These are phyloP conservation scores for Sporisorium graminicola DNA, from an alignment of 1,284 basidiomycete genomes.

Conservation along the genomic window DNA sequence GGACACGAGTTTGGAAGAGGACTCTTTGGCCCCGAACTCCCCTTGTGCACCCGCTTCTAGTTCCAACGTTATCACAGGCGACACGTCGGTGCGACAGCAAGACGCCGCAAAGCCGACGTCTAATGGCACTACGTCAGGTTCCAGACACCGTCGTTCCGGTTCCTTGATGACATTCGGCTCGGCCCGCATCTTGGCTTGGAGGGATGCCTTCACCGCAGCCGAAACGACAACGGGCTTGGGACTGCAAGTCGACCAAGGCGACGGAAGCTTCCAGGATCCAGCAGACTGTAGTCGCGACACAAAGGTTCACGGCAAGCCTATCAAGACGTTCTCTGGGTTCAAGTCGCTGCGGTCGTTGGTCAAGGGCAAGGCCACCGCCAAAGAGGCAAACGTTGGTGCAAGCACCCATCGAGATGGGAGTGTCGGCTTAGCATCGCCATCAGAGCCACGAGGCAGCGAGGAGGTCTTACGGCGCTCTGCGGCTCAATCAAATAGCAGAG, in stretches of 20 bases:
- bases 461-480: background rate
- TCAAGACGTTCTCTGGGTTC: slow-evolving; percentile 14
- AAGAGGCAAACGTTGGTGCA: background rate
- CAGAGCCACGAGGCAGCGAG: background rate
- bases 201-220: slow-evolving; percentile 10
- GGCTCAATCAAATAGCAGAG: slow-evolving; percentile 3
- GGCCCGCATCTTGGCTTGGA: slow-evolving; percentile 24
- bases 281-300: background rate
- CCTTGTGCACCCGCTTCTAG: background rate
- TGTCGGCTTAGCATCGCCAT: background rate
- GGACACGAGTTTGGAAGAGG: background rate
- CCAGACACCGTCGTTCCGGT: slow-evolving; percentile 33
- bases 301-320: background rate
- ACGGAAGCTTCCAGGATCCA: background rate
- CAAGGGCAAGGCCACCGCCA: background rate
- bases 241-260: slow-evolving; percentile 8
- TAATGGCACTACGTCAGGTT: background rate
- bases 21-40: background rate
- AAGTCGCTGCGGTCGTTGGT: slow-evolving; percentile 25
- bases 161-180: slow-evolving; percentile 30
- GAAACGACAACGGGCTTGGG: slow-evolving; percentile 15
- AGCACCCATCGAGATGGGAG: background rate
- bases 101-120: background rate
- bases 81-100: background rate
- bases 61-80: background rate